A percentile compares a stretch with the other conserved stretches of the same genome.
phyloP scores from a whole-genome alignment of 2,329 filamentous ascomycete genomes.

The Penicillium sp. region DNA sequence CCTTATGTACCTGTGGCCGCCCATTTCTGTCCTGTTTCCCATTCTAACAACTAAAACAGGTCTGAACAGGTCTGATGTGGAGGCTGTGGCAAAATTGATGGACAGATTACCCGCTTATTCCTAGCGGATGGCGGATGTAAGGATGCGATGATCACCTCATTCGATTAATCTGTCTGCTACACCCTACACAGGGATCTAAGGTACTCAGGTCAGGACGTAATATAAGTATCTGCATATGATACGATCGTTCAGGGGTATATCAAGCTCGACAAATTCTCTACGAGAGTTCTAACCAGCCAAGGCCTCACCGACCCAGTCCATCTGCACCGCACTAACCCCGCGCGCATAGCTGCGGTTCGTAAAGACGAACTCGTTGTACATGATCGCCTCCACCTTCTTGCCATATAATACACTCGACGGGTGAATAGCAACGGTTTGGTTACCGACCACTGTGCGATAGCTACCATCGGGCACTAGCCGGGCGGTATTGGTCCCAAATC shows the following conservation, averaged over 20 bases:
- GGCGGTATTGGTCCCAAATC: conserved; percentile 59
- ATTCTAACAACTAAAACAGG: background rate
- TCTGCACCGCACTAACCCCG: conserved; percentile 58
- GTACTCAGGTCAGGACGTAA: background rate
- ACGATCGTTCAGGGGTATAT: conserved; percentile 11
- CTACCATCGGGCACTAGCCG: conserved; percentile 57
- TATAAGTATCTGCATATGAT: background rate
- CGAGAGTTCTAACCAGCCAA: conserved; percentile 25
- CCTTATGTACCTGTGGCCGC: background rate
- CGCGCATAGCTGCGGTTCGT: conserved; percentile 61
- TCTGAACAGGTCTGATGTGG: conserved; percentile 14
- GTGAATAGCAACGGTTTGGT: conserved; percentile 60
- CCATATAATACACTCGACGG: conserved; percentile 58
- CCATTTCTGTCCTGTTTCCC: background rate
- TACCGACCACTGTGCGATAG: conserved; percentile 58
- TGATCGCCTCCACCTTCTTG: conserved; percentile 57
- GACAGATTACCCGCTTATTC: background rate
- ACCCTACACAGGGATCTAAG: background rate
- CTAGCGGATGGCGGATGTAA: conserved; percentile 1
- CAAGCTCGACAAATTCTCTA: background rate
- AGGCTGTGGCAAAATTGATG: conserved; percentile 14
- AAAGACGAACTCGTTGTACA: conserved; percentile 64
- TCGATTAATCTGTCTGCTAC: background rate
- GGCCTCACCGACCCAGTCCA: conserved; percentile 58
- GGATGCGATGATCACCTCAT: conserved; percentile 6